Base-by-base conservation (phyloP, 2,329 filamentous ascomycete genomes). In the Colletotrichum paranaense region DNA sequence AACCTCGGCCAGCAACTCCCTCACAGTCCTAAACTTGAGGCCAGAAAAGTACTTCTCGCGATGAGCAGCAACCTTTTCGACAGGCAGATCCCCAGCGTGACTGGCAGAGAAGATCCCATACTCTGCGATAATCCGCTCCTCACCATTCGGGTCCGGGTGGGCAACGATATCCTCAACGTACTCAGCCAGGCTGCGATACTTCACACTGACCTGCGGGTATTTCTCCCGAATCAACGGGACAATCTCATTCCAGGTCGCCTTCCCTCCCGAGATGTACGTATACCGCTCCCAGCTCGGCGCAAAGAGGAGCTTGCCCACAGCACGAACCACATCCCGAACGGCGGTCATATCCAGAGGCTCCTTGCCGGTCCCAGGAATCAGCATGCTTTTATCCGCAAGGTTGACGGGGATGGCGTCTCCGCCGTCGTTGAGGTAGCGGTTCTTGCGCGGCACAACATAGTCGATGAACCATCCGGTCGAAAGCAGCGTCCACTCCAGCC, bases 401-500 rank as follows among this genome's bases (percentile, higher is more conserved):
- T 75, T 63, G 53, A 75, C 52, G n/a, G 65, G 65, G 32, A 62
- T 70, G 5, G 58, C 53, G 3, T 73, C 72, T 6, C 66, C 72
- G 4, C 49, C 57, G 30, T 74, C 72, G n/a, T 60, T 63, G 42
- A 75, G 63, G 12, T 67, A 52, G 7, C 72, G 68, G 49, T 74
- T 70, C 49, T 32, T 57, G 12, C 46, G 30, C 30, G 74, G 74
- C 4, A 75, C 35, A n/a, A 74, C 30, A 19, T 73, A 75, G 42
- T 76, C 75, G 19, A 68, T 42, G 9, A 76, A 58, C 74, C 72
- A 76, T 38, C 74, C 73, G 8, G 30, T 60, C 2, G 60, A 72
- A 26, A 76, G 22, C 7, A 76, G 57, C 24, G 75, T 76, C 73
- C 75, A 76, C 42, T 76, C 74, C 1, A 76, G 30, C 16, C 73